Percentiles rank a stretch among this genome's conserved stretches.
These are phyloP conservation scores for Globisporangium solare DNA, from an alignment of 352 stramenopile species.

Conservation along the genomic window DNA sequence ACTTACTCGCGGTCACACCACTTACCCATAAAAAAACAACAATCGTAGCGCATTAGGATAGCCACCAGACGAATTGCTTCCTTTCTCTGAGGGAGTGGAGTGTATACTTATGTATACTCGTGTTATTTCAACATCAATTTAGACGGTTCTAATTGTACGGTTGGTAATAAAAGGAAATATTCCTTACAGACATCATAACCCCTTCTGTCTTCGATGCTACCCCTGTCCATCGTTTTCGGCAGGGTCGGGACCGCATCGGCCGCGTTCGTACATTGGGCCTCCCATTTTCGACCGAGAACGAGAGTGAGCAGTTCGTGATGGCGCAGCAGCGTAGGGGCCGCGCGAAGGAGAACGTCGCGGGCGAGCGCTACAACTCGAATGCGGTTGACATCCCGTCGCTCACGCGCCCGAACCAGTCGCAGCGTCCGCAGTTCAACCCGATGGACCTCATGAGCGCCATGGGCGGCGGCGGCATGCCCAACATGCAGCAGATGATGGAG, in stretches of 20 bases:
- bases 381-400: slow-evolving; percentile 34
- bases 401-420: slow-evolving; percentile 24
- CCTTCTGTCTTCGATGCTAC: background rate
- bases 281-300: background rate
- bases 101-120: no score
- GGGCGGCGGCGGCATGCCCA: slow-evolving; percentile 35
- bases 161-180: no score
- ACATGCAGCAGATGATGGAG: slow-evolving; percentile 42
- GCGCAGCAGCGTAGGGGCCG: slow-evolving; percentile 45
- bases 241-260: background rate
- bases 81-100: background rate
- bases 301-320: background rate
- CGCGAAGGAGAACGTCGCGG: slow-evolving; percentile 68
- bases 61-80: no score
- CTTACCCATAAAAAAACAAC: no score
- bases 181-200: background rate
- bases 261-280: background rate
- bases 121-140: background rate
- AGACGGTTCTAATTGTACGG: background rate
- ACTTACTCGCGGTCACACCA: no score
- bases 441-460: slow-evolving; percentile 55
- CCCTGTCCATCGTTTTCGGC: background rate
- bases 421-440: slow-evolving; percentile 33
- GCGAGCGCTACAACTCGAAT: slow-evolving; percentile 84
- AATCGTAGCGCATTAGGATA: no score